phyloP scores from a whole-genome alignment of 2,329 filamentous ascomycete species.

The Leptosphaerulina australis region DNA sequence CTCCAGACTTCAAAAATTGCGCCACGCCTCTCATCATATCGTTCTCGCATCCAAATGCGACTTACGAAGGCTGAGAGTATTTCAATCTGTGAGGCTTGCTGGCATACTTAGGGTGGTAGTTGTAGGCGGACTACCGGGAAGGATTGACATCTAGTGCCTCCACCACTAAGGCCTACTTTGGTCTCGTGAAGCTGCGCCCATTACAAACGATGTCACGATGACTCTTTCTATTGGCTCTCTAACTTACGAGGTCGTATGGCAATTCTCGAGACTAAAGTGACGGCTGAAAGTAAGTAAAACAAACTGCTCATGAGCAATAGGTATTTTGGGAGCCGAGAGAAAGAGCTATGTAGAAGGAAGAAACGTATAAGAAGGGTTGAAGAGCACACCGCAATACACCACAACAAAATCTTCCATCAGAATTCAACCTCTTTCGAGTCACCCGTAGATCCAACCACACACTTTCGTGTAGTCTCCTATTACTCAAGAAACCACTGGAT shows the following conservation, averaged over 20 bases:
- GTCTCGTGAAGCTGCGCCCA: slow-evolving; percentile 4
- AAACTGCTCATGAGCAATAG: background rate
- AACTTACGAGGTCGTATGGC: background rate
- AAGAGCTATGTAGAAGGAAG: no score
- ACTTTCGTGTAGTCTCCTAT: no score
- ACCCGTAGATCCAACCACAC: no score
- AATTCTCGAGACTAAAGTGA: background rate
- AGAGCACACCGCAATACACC: no score
- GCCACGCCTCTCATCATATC: slow-evolving; percentile 2
- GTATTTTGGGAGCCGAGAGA: background rate
- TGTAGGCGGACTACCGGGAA: background rate
- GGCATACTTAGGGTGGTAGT: background rate
- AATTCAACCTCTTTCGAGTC: no score
- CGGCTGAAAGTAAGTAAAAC: background rate
- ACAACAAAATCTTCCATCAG: no score
- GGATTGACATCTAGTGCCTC: slow-evolving; percentile 3
- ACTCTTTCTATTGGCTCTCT: background rate
- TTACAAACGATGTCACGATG: background rate
- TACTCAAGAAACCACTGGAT: no score
- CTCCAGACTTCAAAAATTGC: background rate
- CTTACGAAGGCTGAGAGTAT: background rate
- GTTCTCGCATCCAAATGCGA: background rate
- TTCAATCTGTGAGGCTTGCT: background rate
- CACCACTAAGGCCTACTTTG: background rate
- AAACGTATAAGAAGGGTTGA: no score